Base-by-base conservation (phyloP, 768 basidiomycete genomes). In the Rossbeevera mucosa region DNA sequence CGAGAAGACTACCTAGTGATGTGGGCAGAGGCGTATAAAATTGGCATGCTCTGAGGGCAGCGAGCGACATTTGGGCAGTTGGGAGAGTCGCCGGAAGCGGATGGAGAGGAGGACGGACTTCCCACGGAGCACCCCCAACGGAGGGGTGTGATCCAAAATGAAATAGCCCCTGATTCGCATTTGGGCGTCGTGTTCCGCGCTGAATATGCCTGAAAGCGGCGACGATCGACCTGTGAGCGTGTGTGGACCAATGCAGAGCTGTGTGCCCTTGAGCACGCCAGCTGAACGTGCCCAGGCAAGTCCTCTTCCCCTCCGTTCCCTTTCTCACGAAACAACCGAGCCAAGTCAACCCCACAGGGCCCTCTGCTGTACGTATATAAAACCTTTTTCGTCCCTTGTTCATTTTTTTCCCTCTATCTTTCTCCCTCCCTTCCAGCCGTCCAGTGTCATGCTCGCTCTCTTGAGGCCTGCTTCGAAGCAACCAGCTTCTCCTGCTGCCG, bases 61-160 rank as follows among this genome's bases (percentile, higher is more conserved):
- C 60, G 60, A 81, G 73, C 60, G 80, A 78, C 81, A 83, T 46
- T 26, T 21, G 20, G 9, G 18, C 14, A 44, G 44, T 44, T 14
- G 44, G 44, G 14, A 25, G 16, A 16, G 7, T n/a, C 8, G 33
- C 21, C 43, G 26, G 22, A 16, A 24, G 24, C 42, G 21, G 20
- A 22, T 21, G 9, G 21, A 21, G 9, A 43, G 4, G 25, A 30
- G 13, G 26, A 33, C 22, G 38, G 29, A 18, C 36, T 54, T 58
- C 55, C 28, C 59, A 64, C 59, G 29, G n/a, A 21, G 5, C 29
- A 59, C 62, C 62, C 55, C 59, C 50, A 11, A 0, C 1, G 6
- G 48, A 31, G 52, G 62, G 56, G 61, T 28, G 1, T 9, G 7
- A 14, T 16, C 5, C 49, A 16, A 3, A 2, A 25, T 44, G 42